Percentiles rank a stretch among this genome's conserved stretches.
Evolutionary conservation across 202 grass and related monocot species (phyloP).

Genomic region (Saccharum hybrid): DNA sequence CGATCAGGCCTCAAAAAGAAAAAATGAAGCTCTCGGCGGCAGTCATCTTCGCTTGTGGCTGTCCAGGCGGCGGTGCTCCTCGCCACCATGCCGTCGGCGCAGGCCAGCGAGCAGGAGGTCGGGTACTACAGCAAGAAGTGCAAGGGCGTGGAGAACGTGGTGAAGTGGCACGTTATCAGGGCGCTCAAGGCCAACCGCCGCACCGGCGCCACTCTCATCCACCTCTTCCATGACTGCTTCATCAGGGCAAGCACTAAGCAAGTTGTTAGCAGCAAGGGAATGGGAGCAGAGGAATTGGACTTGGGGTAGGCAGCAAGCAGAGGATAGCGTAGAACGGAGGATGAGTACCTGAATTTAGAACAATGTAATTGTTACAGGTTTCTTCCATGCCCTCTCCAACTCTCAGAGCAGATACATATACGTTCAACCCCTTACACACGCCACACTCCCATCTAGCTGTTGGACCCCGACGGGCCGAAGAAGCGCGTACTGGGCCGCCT

Average conservation of each 20-base stretch:
- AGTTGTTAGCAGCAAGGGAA: too few relatives aligned
- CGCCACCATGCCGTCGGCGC: conserved; percentile 9
- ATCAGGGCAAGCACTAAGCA: conserved; percentile 48
- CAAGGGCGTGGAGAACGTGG: conserved; percentile 47
- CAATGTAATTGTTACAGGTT: too few relatives aligned
- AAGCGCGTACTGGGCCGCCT: too few relatives aligned
- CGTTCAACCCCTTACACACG: too few relatives aligned
- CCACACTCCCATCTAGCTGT: too few relatives aligned
- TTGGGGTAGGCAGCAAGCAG: too few relatives aligned
- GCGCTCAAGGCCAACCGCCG: conserved; percentile 51
- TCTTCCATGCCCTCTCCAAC: too few relatives aligned
- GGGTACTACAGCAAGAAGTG: conserved; percentile 54
- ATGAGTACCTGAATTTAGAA: too few relatives aligned
- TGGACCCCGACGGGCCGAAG: too few relatives aligned
- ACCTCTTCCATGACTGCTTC: conserved; percentile 88
- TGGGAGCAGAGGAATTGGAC: too few relatives aligned
- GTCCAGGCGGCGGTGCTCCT: conserved; percentile 41
- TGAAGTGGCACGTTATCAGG: conserved; percentile 41
- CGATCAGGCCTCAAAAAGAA: background rate
- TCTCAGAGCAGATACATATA: too few relatives aligned
- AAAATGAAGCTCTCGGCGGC: conserved; percentile 48
- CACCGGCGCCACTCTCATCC: conserved; percentile 48
- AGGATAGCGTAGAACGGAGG: too few relatives aligned
- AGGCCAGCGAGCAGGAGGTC: conserved; percentile 27
- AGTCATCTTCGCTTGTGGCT: conserved; percentile 37